Evolutionary conservation across 139 green algal species (phyloP).

Genomic region (Choricystis sp.): DNA sequence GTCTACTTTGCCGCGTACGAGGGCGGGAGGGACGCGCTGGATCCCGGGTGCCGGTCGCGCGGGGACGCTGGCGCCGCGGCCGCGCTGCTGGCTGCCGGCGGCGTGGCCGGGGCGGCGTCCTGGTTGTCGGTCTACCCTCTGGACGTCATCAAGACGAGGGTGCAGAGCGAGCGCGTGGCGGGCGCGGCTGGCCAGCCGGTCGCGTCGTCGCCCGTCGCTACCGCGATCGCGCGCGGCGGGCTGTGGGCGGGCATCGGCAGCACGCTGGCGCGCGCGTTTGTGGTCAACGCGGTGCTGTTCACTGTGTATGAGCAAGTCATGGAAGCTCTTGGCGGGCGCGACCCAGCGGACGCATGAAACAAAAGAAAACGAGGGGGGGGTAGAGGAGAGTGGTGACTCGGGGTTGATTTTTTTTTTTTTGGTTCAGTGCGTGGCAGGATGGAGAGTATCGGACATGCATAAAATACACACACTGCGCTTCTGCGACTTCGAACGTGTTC

Average conservation of each 20-base stretch:
- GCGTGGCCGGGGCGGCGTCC: conserved; percentile 26
- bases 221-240: too few relatives aligned
- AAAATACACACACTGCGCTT: too few relatives aligned
- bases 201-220: too few relatives aligned
- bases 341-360: too few relatives aligned
- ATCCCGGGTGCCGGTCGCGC: conserved; percentile 5
- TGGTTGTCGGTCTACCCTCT: conserved; percentile 47
- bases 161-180: conserved; percentile 21
- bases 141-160: conserved; percentile 49
- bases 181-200: too few relatives aligned
- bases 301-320: not conserved
- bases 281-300: not conserved
- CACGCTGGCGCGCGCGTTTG: not conserved
- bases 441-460: too few relatives aligned
- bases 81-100: conserved; percentile 11
- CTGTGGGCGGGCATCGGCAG: not conserved
- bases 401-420: too few relatives aligned
- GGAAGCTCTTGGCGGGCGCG: too few relatives aligned
- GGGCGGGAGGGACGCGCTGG: conserved; percentile 2
- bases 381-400: too few relatives aligned
- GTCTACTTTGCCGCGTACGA: conserved; percentile 46
- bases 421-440: too few relatives aligned
- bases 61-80: conserved; percentile 1
- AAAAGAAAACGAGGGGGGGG: too few relatives aligned
- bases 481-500: too few relatives aligned